A percentile compares a stretch with the other conserved stretches of the same genome.
Evolutionary conservation across 192 early-diverging fungal genomes (phyloP).

Genomic region (Podila minutissima): DNA sequence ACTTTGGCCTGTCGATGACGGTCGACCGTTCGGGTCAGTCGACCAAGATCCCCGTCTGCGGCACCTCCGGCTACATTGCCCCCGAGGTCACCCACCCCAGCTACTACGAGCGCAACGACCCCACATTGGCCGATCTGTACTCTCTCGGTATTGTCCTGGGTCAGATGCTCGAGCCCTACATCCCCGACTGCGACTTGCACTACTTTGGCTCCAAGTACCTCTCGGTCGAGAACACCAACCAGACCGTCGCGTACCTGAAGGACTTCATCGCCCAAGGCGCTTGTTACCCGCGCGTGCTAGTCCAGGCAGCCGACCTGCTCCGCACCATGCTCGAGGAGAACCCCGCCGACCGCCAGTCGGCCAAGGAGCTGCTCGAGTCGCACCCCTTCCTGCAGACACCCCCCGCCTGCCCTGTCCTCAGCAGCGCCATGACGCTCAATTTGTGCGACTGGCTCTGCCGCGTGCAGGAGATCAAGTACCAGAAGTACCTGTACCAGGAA

Average conservation of each 20-base stretch:
- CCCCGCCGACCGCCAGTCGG: constrained; percentile 38
- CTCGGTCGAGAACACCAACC: constrained; percentile 45
- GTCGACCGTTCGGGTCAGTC: constrained; percentile 29
- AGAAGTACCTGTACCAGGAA: constrained; percentile 35
- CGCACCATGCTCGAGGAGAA: constrained; percentile 40
- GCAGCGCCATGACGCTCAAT: constrained; percentile 11
- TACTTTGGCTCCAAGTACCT: constrained; percentile 75
- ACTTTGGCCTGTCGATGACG: constrained; percentile 74
- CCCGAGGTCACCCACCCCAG: constrained; percentile 62
- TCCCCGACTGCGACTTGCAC: constrained; percentile 70
- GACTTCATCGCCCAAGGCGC: constrained; percentile 46
- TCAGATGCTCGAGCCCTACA: constrained; percentile 79
- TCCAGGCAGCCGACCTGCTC: constrained; percentile 38
- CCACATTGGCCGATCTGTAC: constrained; percentile 71
- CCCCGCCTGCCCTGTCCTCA: neutral
- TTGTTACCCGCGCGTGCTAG: constrained; percentile 22
- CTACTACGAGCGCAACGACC: constrained; percentile 33
- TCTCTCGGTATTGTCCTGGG: constrained; percentile 79
- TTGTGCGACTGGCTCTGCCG: constrained; percentile 50
- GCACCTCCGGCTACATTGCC: constrained; percentile 82
- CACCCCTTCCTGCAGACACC: constrained; percentile 28
- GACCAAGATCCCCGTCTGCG: constrained; percentile 50
- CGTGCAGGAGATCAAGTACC: constrained; percentile 52
- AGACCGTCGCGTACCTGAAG: constrained; percentile 30
- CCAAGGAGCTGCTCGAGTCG: constrained; percentile 28